Base-by-base conservation (phyloP, 768 basidiomycete genomes). In the Tylopilus intermedius region DNA sequence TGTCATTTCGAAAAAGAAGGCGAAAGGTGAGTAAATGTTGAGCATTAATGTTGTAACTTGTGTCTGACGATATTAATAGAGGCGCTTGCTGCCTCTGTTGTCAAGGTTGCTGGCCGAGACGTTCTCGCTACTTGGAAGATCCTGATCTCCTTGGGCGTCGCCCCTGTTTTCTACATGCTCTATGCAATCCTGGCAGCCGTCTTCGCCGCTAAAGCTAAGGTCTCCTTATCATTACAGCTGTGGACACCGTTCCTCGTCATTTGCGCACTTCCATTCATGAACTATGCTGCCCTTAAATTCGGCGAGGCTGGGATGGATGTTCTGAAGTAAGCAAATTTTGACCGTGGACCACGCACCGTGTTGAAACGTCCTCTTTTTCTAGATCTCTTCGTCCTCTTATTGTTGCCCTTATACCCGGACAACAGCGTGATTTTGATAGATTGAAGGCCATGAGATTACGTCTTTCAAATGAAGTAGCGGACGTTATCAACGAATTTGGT, bases 61-160 rank as follows among this genome's bases (percentile, higher is more conserved):
- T 27, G 15, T 39, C 41, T 30, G 37, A 38, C 29, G 18, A 6
- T 21, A 33, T 48, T 7, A 15, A 10, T 68, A 96, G 94, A 94
- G 80, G 95, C 95, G 6, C 84, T 98, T 53, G 95, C 95, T 29
- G 93, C 88, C 2, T 97, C 94, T 8, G 83, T 82, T 4, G 95
- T 98, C 66, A 98, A 98, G 72, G 83, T 98, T 47, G 90, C 90
- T 18, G 95, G 86, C n/a, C 81, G 90, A 38, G 95, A 98, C 62
- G 95, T 97, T n/a, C 75, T 98, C 15, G 94, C 92, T 0, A 94
- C 94, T 5, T 98, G 95, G 95, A 98, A 98, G 68, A 84, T 98
- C 32, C 79, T 98, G 29, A 92, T 98, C 50, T 94, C 92, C 3
- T 74, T 97, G 50, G 95, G 86, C n/a, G 76, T 90, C 38, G 87